Evolutionary conservation across 2,329 filamentous ascomycete genomes (phyloP).

Genomic region (Colletotrichum caudatum): DNA sequence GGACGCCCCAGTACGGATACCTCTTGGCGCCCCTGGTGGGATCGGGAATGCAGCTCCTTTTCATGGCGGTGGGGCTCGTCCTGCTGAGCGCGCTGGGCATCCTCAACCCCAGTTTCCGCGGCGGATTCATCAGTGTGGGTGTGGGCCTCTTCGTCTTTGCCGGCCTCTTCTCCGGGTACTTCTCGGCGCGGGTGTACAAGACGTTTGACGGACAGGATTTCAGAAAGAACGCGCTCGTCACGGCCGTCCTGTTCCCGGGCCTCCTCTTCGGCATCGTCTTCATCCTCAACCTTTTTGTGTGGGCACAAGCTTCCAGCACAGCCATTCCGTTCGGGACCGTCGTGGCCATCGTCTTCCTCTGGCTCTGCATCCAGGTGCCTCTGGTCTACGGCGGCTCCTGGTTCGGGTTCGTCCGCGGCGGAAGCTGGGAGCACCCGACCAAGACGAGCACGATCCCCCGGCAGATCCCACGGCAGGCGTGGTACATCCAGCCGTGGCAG

Average conservation of each 20-base stretch:
- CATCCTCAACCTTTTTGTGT: constrained; percentile 88
- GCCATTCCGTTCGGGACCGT: constrained; percentile 87
- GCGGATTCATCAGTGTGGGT: constrained; percentile 87
- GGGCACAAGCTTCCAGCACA: constrained; percentile 89
- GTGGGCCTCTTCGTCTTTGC: constrained; percentile 86
- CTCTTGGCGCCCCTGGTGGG: constrained; percentile 85
- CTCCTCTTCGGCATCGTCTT: constrained; percentile 81
- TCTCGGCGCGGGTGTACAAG: constrained; percentile 84
- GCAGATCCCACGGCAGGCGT: constrained; percentile 79
- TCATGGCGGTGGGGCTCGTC: constrained; percentile 81
- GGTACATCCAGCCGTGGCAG: constrained; percentile 76
- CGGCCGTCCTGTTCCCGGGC: constrained; percentile 82
- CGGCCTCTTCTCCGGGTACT: constrained; percentile 87
- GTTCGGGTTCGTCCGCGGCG: constrained; percentile 76
- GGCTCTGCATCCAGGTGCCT: constrained; percentile 88
- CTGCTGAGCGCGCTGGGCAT: constrained; percentile 80
- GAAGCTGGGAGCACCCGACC: constrained; percentile 84
- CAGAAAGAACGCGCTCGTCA: constrained; percentile 81
- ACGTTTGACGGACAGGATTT: constrained; percentile 83
- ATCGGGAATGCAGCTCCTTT: constrained; percentile 87
- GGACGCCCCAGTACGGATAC: constrained; percentile 75
- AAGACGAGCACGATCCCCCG: constrained; percentile 79
- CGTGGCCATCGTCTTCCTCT: constrained; percentile 77
- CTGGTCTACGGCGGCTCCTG: constrained; percentile 85
- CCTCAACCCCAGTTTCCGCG: constrained; percentile 88